Evolutionary conservation across 176 grass and related monocot genomes (phyloP).

Genomic region (Saccharum spontaneum): DNA sequence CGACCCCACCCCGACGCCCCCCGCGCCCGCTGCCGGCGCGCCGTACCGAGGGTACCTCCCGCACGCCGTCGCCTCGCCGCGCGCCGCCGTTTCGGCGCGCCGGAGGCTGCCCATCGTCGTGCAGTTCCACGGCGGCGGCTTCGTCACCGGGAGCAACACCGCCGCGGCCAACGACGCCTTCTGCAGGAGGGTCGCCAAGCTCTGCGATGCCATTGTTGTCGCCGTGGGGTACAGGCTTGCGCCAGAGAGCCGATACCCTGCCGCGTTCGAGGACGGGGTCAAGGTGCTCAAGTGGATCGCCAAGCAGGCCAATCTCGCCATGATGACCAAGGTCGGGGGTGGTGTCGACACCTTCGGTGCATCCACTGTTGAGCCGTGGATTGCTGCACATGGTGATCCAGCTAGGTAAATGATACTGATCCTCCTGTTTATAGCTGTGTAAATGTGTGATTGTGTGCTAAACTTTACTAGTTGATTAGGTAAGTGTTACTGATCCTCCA

Average conservation of each 20-base stretch:
- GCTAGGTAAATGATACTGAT: conserved; percentile 51
- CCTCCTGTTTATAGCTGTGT: neutral
- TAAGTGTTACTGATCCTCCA: neutral
- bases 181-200: conserved; percentile 85
- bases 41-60: conserved; percentile 64
- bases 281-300: conserved; percentile 84
- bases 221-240: conserved; percentile 79
- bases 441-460: neutral
- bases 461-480: conserved; percentile 16
- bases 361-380: conserved; percentile 83
- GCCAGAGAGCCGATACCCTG: conserved; percentile 79
- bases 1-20: conserved; percentile 25
- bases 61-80: conserved; percentile 37
- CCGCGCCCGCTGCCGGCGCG: conserved; percentile 8
- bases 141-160: conserved; percentile 71
- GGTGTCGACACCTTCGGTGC: conserved; percentile 72
- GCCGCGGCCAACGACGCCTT: conserved; percentile 77
- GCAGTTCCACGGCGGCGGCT: conserved; percentile 87
- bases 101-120: conserved; percentile 74
- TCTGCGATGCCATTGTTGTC: conserved; percentile 70
- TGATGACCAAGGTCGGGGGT: conserved; percentile 47
- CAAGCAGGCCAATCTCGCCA: conserved; percentile 80
- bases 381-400: conserved; percentile 80
- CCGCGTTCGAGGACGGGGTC: conserved; percentile 84
- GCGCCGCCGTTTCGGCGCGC: conserved; percentile 19